A percentile compares a stretch with the other conserved stretches of the same genome.
Conservation (phyloP, 768 basidiomycete genomes). For the Boletus vermiculosoides region DNA sequence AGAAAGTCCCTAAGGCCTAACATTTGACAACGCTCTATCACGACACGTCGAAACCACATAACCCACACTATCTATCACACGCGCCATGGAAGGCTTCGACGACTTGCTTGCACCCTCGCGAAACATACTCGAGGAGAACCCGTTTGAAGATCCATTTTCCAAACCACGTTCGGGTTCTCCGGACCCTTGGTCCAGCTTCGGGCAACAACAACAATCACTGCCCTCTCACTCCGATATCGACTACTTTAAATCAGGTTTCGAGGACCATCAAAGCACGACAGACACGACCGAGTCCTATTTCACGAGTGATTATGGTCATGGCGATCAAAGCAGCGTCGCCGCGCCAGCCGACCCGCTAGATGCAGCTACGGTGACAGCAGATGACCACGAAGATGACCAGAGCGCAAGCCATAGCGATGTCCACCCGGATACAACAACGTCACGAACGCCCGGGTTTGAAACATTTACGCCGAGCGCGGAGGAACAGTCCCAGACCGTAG, state of each 20-base stretch:
- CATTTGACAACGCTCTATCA: not conserved
- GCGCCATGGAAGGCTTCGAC: conserved; percentile 72
- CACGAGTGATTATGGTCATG: conserved; percentile 35
- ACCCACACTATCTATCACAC: not conserved
- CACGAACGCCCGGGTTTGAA: conserved; percentile 51
- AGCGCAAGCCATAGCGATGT: conserved; percentile 11
- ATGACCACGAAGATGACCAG: conserved; percentile 33
- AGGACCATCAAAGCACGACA: conserved; percentile 24
- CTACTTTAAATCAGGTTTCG: conserved; percentile 30
- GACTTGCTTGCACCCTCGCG: conserved; percentile 66
- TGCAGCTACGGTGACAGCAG: conserved; percentile 34
- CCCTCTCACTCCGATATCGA: conserved; percentile 25
- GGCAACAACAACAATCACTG: conserved; percentile 31
- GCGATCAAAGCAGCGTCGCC: conserved; percentile 18
- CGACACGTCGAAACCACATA: not conserved
- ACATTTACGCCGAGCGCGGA: conserved; percentile 29
- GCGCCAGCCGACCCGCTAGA: conserved; percentile 42
- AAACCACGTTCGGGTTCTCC: conserved; percentile 61
- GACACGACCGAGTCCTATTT: conserved; percentile 37
- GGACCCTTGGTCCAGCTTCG: conserved; percentile 74
- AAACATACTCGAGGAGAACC: conserved; percentile 66
- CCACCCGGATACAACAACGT: conserved; percentile 11
- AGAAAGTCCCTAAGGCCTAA: not conserved
- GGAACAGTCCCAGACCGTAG: conserved; percentile 22
- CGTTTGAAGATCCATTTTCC: conserved; percentile 73